A percentile compares a stretch with the other conserved stretches of the same genome.
Evolutionary conservation across 176 grass and related monocot species (phyloP).

Genomic region (Hordeum marinum): DNA sequence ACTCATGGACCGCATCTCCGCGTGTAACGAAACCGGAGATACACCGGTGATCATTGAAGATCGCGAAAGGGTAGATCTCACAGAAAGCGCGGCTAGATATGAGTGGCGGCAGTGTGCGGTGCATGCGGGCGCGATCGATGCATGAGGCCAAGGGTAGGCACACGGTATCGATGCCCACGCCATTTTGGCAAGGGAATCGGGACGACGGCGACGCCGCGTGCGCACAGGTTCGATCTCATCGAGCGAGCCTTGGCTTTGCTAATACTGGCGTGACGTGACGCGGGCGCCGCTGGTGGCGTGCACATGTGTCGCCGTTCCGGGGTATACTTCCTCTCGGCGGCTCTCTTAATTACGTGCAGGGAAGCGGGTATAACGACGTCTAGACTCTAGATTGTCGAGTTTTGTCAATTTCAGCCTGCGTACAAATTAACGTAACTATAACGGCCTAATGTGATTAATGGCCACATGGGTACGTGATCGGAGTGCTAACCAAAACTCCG

Average conservation of each 20-base stretch:
- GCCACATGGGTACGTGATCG: neutral
- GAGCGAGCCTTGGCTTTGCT: neutral
- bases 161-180: slow-evolving; percentile 25
- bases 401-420: neutral
- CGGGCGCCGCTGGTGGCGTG: neutral
- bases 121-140: neutral
- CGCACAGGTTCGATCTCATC: slow-evolving; percentile 9
- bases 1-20: slow-evolving; percentile 2
- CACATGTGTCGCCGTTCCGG: slow-evolving; percentile 6
- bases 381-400: neutral
- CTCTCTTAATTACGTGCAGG: neutral
- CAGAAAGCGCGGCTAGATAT: neutral
- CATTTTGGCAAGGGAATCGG: neutral
- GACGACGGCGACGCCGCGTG: neutral
- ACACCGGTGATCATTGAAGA: slow-evolving; percentile 13
- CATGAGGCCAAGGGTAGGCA: slow-evolving; percentile 9
- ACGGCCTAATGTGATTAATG: neutral
- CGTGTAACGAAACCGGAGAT: neutral
- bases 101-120: neutral
- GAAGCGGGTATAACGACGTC: neutral
- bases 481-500: neutral
- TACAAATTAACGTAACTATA: neutral
- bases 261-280: neutral
- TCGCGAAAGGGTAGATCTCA: neutral
- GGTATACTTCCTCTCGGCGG: neutral